Base-by-base conservation (phyloP, 129 eudicot genomes). In the Centrapalus pauciflorus region DNA sequence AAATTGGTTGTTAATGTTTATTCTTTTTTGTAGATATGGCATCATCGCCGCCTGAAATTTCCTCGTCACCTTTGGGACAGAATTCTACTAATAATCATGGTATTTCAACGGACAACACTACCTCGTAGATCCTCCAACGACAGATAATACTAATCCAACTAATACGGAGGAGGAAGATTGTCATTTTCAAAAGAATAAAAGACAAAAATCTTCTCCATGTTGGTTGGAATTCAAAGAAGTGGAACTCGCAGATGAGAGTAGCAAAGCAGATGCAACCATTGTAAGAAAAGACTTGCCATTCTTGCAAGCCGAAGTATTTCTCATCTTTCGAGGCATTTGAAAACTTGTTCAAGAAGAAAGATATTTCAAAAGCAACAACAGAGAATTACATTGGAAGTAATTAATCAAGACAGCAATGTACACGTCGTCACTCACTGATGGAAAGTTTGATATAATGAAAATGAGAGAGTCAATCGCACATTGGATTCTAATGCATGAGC, bases 311-410 rank as follows among this genome's bases (percentile, higher is more conserved):
- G 9, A 12, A 30, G 64, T 17, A 58, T 43, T 2, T 29, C 13
- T 58, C 64, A 58, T 9, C 17, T 58, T 0, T 6, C 7, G 1
- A 60, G 48, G 27, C 66, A 60, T 48, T 32, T 60, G 29, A 11
- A 16, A 9, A 10, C 13, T 33, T 60, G 45, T 35, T 17, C 21
- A 16, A 8, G 4, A 35, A 16, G 66, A 33, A 21, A 10, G 11
- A 60, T 33, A 2, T 34, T 16, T 35, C 48, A 7, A 60, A 60
- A 60, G 27, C 17, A 60, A 10, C 66, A 60, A 60, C 66, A 60
- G 5, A 60, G 28, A 29, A 60, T 60, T 60, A 60, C 46, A 1
- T 60, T 60, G 8, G 28, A 60, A 32, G 7, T 19, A 4, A 48
- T 60, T 32, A 48, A 60, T 32, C 9, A 27, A 19, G 49, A 60